These are phyloP conservation scores for Hypomyces rosellus DNA, from an alignment of 2,329 filamentous ascomycete species.

Conservation along the genomic window DNA sequence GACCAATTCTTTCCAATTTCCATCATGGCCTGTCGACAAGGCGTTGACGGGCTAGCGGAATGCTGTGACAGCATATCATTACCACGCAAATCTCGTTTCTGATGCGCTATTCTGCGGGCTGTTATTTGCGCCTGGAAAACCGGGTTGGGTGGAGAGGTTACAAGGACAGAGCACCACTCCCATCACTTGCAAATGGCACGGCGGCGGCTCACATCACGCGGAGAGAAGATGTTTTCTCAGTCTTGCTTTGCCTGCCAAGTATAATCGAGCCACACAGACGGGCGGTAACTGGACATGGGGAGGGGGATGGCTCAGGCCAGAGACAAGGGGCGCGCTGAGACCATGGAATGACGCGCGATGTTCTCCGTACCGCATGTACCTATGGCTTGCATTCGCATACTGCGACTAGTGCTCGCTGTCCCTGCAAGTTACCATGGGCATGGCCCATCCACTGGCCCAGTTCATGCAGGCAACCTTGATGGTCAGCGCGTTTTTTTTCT, in stretches of 20 bases:
- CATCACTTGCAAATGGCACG: not conserved
- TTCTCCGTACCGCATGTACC: slow-evolving; percentile 9
- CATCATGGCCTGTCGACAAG: too few species aligned
- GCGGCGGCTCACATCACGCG: slow-evolving; percentile 1
- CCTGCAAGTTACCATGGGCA: slow-evolving; percentile 9
- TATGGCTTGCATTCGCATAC: slow-evolving; percentile 20
- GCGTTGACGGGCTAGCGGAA: too few species aligned
- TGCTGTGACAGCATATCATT: too few species aligned
- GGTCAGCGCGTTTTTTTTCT: not conserved
- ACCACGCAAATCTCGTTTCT: not conserved
- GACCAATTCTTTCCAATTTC: too few species aligned
- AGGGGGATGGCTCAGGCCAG: slow-evolving; percentile 2
- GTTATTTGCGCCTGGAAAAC: slow-evolving; percentile 13
- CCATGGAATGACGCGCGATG: slow-evolving; percentile 6
- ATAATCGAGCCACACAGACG: not conserved
- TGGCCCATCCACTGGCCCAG: slow-evolving; percentile 9
- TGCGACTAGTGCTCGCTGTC: slow-evolving; percentile 13
- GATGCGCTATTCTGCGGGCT: slow-evolving; percentile 12
- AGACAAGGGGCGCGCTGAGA: not conserved
- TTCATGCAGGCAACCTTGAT: slow-evolving; percentile 10
- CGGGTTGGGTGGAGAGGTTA: not conserved
- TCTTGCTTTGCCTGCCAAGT: too few species aligned
- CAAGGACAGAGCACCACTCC: too few species aligned
- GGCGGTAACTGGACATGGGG: slow-evolving; percentile 5
- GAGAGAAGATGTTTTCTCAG: slow-evolving; percentile 5